Evolutionary conservation across 352 stramenopile genomes (phyloP).

Genomic region (Pythium scleroteichum): DNA sequence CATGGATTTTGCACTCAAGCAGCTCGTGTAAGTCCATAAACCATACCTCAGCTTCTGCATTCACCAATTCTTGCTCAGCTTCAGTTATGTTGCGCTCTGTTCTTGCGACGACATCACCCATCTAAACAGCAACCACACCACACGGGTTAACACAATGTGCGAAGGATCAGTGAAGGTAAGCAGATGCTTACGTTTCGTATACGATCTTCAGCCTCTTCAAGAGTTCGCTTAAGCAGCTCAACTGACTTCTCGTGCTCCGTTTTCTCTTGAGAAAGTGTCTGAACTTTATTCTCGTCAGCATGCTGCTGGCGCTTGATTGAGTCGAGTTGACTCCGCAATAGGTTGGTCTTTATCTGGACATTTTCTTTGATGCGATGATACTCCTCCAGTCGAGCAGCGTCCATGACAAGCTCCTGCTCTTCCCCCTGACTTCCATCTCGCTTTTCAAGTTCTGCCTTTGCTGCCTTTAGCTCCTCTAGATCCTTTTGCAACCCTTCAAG

Average conservation of each 20-base stretch:
- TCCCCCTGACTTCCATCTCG: conserved; percentile 40
- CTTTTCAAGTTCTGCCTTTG: conserved; percentile 58
- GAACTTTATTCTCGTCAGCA: conserved; percentile 70
- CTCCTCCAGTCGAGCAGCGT: conserved; percentile 69
- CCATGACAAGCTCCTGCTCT: conserved; percentile 54
- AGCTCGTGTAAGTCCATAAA: too few relatives aligned
- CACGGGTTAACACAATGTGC: background rate
- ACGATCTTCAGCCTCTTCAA: conserved; percentile 60
- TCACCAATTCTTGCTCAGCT: conserved; percentile 50
- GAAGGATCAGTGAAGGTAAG: background rate
- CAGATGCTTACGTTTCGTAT: conserved; percentile 51
- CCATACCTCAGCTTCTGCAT: conserved; percentile 55
- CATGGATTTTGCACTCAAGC: background rate
- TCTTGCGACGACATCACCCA: conserved; percentile 66
- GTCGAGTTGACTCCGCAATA: conserved; percentile 68
- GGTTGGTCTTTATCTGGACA: conserved; percentile 68
- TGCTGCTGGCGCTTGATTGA: conserved; percentile 66
- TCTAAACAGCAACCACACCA: conserved; percentile 30
- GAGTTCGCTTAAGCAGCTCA: conserved; percentile 60
- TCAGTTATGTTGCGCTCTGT: conserved; percentile 60
- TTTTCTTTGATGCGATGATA: conserved; percentile 85
- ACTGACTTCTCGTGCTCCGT: conserved; percentile 72
- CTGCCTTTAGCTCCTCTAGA: conserved; percentile 60
- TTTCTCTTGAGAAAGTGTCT: conserved; percentile 69
- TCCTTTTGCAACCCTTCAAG: conserved; percentile 77